Base-by-base conservation (phyloP, 371 early-diverging fungal genomes). In the Mortierella sp. region DNA sequence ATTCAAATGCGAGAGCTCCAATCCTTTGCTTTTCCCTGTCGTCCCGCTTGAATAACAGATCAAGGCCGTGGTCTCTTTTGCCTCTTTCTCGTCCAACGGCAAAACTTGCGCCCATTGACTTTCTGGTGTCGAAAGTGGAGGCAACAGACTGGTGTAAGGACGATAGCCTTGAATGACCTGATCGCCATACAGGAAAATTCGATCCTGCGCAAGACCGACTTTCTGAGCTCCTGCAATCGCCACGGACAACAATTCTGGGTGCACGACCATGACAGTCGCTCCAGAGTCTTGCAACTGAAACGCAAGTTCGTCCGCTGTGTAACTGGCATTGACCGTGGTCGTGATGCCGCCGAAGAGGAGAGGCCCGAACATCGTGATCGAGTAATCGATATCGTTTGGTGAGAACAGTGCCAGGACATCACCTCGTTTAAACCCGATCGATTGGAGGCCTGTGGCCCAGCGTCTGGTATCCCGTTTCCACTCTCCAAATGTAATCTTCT, bases 11-110 rank as follows among this genome's bases (percentile, higher is more conserved):
- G 94, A 91, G 7, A 92, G 85, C 82, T 89, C 84, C 2, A 95
- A 95, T 41, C 95, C 95, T 80, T 96, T 91, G 66, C 88, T 52
- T 52, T 51, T 80, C 58, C 92, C 93, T 4, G 93, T 91, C 10
- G 93, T 94, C 1, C 95, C 94, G 14, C 90, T 89, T n/a, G 91
- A 90, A 74, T 91, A 94, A 76, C 91, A 91, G n/a, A 94, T 80
- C 64, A 87, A 86, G 0, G 91, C 87, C 39, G 85, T 84, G 13
- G 64, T 55, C 57, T 53, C 58, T 19, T 46, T 41, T 2, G 51
- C 55, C 19, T n/a, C 14, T 13, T 45, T 6, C 0, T 43, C 16
- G 38, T 54, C 43, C 53, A 61, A 16, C n/a, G 18, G 4, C 30
- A 67, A 21, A 23, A 60, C 55, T 31, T 46, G 9, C 26, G 52